Evolutionary conservation across 331 rosid species (phyloP).

Genomic region (Ulmus americana): DNA sequence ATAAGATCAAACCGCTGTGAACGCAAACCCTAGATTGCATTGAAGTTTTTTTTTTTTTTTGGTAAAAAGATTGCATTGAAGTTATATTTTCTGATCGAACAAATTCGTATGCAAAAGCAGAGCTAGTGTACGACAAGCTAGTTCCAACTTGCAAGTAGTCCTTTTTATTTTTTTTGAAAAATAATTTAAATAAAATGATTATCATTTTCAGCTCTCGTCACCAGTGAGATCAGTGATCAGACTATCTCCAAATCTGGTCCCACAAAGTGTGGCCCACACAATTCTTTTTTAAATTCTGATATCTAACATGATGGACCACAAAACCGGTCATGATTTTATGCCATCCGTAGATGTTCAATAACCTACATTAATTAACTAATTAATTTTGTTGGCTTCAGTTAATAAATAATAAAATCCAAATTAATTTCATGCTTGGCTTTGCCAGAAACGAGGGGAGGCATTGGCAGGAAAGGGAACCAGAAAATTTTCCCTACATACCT

Average conservation of each 20-base stretch:
- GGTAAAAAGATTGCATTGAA: too few species aligned
- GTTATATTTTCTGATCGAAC: too few species aligned
- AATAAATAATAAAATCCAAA: too few species aligned
- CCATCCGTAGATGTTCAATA: neutral
- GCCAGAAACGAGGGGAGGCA: constrained; percentile 7
- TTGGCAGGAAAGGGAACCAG: constrained; percentile 20
- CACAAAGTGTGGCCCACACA: neutral
- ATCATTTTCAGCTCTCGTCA: constrained; percentile 3
- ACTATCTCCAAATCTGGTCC: constrained; percentile 2
- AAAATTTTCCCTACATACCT: constrained; percentile 30
- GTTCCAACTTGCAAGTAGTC: too few species aligned
- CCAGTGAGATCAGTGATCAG: neutral
- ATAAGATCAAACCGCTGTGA: too few species aligned
- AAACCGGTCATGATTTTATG: neutral
- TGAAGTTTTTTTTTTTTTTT: too few species aligned
- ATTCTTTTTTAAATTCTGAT: neutral
- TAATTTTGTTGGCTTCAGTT: neutral
- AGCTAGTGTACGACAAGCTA: too few species aligned
- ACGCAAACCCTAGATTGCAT: too few species aligned
- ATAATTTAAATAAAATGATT: neutral
- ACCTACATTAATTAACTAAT: neutral
- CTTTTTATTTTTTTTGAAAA: neutral
- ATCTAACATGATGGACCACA: neutral
- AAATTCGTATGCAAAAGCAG: too few species aligned
- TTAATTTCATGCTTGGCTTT: neutral